These are phyloP conservation scores for Solanum chacoense DNA, from an alignment of 305 asterid species.

Conservation along the genomic window DNA sequence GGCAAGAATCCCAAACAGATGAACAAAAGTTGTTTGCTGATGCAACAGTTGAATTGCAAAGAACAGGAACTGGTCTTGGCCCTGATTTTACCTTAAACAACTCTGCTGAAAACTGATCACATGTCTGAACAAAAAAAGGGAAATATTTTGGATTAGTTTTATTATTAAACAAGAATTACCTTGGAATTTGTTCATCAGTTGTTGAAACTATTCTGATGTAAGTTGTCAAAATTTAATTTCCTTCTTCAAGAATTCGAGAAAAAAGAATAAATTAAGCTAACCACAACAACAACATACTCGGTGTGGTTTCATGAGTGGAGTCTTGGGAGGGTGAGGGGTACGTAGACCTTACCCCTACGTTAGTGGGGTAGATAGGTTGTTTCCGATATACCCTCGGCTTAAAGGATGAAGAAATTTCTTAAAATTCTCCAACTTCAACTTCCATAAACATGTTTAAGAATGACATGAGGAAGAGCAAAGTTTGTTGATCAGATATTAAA, in stretches of 20 bases:
- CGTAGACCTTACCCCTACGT: neutral
- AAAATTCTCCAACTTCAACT: neutral
- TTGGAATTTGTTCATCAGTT: neutral
- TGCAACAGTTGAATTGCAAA: conserved; percentile 52
- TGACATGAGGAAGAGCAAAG: neutral
- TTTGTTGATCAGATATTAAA: neutral
- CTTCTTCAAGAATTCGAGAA: neutral
- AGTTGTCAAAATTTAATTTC: neutral
- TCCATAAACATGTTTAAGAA: neutral
- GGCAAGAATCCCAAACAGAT: conserved; percentile 67
- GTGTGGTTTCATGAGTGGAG: too few relatives aligned
- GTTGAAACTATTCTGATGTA: neutral
- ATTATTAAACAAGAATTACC: neutral
- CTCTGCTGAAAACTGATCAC: conserved; percentile 84
- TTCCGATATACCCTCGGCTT: neutral
- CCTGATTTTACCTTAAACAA: conserved; percentile 36
- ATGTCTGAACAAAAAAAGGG: conserved; percentile 28
- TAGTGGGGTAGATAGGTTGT: neutral
- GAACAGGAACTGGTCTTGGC: conserved; percentile 50
- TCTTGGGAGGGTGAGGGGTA: neutral
- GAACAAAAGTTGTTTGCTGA: conserved; percentile 54
- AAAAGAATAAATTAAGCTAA: neutral
- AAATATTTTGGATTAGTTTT: neutral
- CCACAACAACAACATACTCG: neutral
- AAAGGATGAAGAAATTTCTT: neutral